phyloP scores from a whole-genome alignment of 345 rosid genomes.

The Eucalyptus pauciflora region DNA sequence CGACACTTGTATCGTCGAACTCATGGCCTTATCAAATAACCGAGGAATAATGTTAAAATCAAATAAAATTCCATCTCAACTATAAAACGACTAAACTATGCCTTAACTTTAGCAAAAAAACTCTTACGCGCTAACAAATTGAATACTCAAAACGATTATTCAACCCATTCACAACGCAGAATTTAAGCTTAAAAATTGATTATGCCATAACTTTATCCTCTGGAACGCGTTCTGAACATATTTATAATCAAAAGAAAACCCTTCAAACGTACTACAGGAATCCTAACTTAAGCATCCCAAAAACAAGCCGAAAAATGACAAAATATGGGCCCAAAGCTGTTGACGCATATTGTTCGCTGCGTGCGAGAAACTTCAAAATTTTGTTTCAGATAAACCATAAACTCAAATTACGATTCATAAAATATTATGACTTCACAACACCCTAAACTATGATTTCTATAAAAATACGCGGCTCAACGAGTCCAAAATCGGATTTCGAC shows the following conservation, averaged over 20 bases:
- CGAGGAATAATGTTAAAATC: too few relatives aligned
- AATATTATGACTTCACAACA: rapidly evolving
- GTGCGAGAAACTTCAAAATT: rapidly evolving
- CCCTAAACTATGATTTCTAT: too few relatives aligned
- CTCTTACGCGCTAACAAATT: rapidly evolving
- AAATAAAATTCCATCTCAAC: too few relatives aligned
- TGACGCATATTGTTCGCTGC: rapidly evolving
- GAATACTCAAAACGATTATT: too few relatives aligned
- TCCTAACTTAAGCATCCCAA: too few relatives aligned
- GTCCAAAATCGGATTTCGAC: too few relatives aligned
- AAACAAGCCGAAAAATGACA: rapidly evolving
- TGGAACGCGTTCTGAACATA: rapidly evolving
- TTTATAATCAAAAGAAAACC: too few relatives aligned
- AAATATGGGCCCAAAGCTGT: rapidly evolving
- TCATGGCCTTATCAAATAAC: too few relatives aligned
- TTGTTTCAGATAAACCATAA: rapidly evolving
- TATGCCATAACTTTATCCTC: too few relatives aligned
- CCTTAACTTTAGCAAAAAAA: too few relatives aligned
- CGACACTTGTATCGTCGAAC: rapidly evolving
- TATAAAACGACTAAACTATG: rapidly evolving
- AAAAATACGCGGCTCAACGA: rapidly evolving
- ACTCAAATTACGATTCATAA: rapidly evolving
- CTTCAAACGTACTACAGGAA: too few relatives aligned
- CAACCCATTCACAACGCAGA: rapidly evolving
- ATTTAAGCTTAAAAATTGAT: too few relatives aligned